Evolutionary conservation across 75 land plant genomes (phyloP), one percentile per base, ranked within the genome.

Genomic region (Adiantum capillusveneris): DNA sequence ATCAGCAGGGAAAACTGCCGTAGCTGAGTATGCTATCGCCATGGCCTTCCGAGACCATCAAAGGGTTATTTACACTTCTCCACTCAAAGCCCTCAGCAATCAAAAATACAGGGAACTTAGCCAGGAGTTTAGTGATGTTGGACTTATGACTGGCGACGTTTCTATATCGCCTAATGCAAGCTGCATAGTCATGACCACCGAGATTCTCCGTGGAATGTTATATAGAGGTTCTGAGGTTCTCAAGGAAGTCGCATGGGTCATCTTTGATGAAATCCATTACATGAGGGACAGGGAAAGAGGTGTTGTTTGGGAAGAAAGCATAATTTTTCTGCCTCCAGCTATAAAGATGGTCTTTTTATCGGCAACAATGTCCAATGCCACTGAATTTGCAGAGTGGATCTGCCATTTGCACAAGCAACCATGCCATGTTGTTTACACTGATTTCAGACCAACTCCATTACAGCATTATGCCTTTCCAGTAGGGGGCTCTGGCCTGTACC

Each of bases 261-360:
- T 79, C 12, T 79, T 79, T 50, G 82, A 79, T 55, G 82, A 79
- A 39, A 79, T 79, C 56, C 82, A 79, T 49, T 79, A 79, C 46
- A 79, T 79, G 82, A 69, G 80, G 49, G 82, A 79, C 44, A 24
- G 82, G 21, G 82, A 79, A 54, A 52, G 82, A 11, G 82, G 82
- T 0, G 82, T 79, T 18, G 82, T 79, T 12, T 79, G 82, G 82
- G 82, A 79, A 36, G 82, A 79, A 65, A 79, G 75, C 58, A 79
- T 79, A 24, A 76, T 79, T 12, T 75, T 79, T 34, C 31, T 79
- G 36, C 80, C 80, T 2, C 82, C 79, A 2, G 82, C 69, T 16
- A 76, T 79, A 0, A 79, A 76, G 65, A 79, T 79, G 82, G 82
- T 79, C 6, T 79, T 79, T 42, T 65, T 79, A 1, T 79, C 82